These are phyloP conservation scores for Dunaliella primolecta DNA, from an alignment of 139 green algal genomes.

Conservation along the genomic window DNA sequence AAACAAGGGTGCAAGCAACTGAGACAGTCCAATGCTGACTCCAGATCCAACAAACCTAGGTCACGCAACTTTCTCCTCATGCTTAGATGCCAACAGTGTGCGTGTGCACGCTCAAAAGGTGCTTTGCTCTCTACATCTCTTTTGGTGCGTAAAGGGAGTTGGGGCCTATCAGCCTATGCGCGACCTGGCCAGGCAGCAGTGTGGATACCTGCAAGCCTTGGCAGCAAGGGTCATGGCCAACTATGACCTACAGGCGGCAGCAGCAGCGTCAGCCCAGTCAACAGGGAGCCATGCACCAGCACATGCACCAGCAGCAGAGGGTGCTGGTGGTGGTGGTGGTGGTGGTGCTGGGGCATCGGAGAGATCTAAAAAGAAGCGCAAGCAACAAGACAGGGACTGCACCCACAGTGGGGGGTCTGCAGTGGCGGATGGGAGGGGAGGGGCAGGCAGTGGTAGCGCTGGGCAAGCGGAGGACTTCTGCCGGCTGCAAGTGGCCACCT, in stretches of 20 bases:
- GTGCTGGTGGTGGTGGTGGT: background rate
- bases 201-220: conserved; percentile 2
- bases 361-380: conserved; percentile 16
- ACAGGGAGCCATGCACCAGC: too few species aligned
- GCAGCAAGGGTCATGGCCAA: background rate
- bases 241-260: background rate
- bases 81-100: too few species aligned
- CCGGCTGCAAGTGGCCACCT: background rate
- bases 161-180: conserved; percentile 23
- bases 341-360: background rate
- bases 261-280: too few species aligned
- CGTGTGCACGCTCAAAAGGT: too few species aligned
- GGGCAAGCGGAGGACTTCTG: background rate
- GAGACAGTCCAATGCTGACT: too few species aligned
- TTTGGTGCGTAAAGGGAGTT: background rate
- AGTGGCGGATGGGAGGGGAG: background rate
- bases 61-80: too few species aligned
- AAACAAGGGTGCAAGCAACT: too few species aligned
- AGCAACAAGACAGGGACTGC: background rate
- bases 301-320: background rate
- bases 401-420: background rate
- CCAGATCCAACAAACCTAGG: too few species aligned
- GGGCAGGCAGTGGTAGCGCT: background rate
- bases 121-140: background rate
- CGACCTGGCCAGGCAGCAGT: conserved; percentile 7